Base-by-base conservation (phyloP, 2,329 filamentous ascomycete genomes). In the Fusarium sp. region DNA sequence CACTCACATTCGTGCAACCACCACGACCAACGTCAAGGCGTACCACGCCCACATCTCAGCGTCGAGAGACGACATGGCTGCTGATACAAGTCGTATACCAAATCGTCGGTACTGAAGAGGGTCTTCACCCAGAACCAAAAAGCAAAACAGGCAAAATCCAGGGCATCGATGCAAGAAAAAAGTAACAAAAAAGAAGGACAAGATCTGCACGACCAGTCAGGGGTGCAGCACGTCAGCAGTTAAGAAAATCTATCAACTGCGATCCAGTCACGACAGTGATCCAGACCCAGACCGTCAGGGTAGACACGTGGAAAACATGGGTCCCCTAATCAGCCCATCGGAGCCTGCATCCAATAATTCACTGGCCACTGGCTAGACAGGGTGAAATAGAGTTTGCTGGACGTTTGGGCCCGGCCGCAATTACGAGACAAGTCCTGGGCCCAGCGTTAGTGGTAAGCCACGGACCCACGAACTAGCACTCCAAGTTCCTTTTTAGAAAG, bases 11-110 rank as follows among this genome's bases (percentile, higher is more conserved):
- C 84, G 79, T 18, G 79, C 75, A 6, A 78, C 22, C n/a, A 84
- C 80, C n/a, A 85, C 77, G 9, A 82, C 14, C 35, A 81, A 63
- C 1, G 81, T 82, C 70, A 86, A 33, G 53, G 77, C 77, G 61
- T 84, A 86, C 83, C 84, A 83, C 35, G 76, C 80, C 83, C 83
- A 86, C 68, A 81, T 80, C 75, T 85, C 83, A 15, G 72, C 76
- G 26, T 74, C 58, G 35, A 81, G 74, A 11, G 76, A 70, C 51
- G 76, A 54, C 79, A 78, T 78, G 36, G 41, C 38, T 65, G 41
- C 48, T 26, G 28, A 18, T 18, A 3, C 20, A 8, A 5, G 20
- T 2, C 15, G 6, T 18, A n/a, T 33, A 36, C 16, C 41, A 48
- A 33, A 16, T 38, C 20, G 35, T 33, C 18, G 7, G 31, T 56